Evolutionary conservation across 2,329 filamentous ascomycete genomes (phyloP), one percentile per base, ranked within the genome.

Genomic region (Xylariaceae sp.): DNA sequence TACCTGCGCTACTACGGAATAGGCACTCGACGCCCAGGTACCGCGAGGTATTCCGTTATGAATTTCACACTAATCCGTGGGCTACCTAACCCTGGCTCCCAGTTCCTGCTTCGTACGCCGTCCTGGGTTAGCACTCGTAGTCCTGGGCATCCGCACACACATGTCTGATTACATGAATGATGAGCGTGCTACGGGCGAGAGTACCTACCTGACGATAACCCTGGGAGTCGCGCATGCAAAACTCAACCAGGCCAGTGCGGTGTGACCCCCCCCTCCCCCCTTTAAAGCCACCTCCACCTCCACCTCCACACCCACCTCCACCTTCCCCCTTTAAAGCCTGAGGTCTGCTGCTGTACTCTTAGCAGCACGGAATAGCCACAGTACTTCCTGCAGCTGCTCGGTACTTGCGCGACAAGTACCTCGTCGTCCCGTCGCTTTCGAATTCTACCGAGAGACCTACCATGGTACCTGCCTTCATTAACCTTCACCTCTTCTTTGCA

Each of bases 251-350:
- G 17, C 47, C 17, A 49, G 17, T 49, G 17, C 47, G 17, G 42
- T 45, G 42, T 45, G 8, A 18, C 45, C 10, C 39, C 44, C 57
- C 53, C 18, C 48, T 49, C 10, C 39, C 44, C 57, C 53, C 18
- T 52, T 49, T 49, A 37, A 59, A 47, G 15, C 45, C 51, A 45
- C 51, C 45, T 57, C 49, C 49, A 37, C 55, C 23, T 57, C 54
- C 23, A 45, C 57, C 48, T 51, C 48, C 18, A 44, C 55, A 30
- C 51, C 48, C 49, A 35, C 55, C 39, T 57, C 54, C 23, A 45
- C 57, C 48, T 51, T 34, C 18, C 60, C 60, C 57, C 55, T 60
- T 62, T 56, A 59, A 52, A 49, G 34, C 30, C 47, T 48, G 37
- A 47, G 6, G 37, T 49, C 13, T 53, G 17, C 23, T 30, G 23